These are phyloP conservation scores for Ceriops zippeliana DNA, from an alignment of 345 rosid species.

Conservation along the genomic window DNA sequence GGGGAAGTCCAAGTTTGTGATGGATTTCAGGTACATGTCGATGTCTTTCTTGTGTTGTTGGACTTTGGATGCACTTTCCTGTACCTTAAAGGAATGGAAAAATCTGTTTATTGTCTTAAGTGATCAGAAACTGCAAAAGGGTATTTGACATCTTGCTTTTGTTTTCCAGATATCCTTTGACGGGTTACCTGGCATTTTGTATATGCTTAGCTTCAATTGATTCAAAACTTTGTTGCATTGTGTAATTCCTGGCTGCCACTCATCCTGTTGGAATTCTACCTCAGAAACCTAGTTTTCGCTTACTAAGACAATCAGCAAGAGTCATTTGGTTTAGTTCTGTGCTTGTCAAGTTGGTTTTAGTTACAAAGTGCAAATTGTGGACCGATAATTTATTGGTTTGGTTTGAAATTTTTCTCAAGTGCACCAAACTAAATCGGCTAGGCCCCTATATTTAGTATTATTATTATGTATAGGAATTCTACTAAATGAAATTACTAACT, in stretches of 20 bases:
- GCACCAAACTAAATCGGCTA: too few relatives aligned
- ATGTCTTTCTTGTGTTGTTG: background rate
- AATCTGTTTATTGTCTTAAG: background rate
- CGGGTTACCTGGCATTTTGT: conserved; percentile 83
- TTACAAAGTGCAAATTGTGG: too few relatives aligned
- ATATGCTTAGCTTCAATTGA: conserved; percentile 89
- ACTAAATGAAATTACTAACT: too few relatives aligned
- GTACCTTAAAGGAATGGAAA: background rate
- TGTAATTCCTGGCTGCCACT: conserved; percentile 29
- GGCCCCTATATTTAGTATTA: too few relatives aligned
- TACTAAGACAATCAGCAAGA: background rate
- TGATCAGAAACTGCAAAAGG: background rate
- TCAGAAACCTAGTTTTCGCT: conserved; percentile 25
- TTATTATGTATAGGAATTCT: too few relatives aligned
- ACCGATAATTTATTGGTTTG: too few relatives aligned
- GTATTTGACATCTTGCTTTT: background rate
- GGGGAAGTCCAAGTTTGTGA: conserved; percentile 59
- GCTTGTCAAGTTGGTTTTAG: too few relatives aligned
- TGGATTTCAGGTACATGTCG: conserved; percentile 67
- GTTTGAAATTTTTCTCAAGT: too few relatives aligned
- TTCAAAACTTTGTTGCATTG: conserved; percentile 78
- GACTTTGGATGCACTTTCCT: too few relatives aligned
- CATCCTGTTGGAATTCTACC: conserved; percentile 42
- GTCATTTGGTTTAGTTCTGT: background rate
- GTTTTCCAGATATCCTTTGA: conserved; percentile 67